These are phyloP conservation scores for Silene latifolia DNA, from an alignment of 148 eudicot genomes.

Conservation along the genomic window DNA sequence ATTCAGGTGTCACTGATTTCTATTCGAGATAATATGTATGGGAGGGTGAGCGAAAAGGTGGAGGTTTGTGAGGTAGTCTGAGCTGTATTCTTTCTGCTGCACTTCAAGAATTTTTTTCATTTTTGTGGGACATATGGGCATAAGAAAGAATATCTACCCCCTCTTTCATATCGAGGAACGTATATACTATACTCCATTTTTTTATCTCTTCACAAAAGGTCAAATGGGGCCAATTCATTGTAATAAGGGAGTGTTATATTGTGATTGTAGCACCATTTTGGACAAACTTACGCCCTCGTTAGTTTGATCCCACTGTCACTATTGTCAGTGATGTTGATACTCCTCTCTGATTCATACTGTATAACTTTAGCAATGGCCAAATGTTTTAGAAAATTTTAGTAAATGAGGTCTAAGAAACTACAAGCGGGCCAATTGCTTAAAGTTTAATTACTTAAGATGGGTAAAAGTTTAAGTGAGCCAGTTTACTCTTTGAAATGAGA, in stretches of 20 bases:
- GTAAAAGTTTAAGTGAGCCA: background rate
- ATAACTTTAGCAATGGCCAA: background rate
- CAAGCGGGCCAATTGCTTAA: background rate
- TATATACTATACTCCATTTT: background rate
- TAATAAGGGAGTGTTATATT: background rate
- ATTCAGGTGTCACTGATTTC: background rate
- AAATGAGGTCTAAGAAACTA: too few species aligned
- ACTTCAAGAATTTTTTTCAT: background rate
- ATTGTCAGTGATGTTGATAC: background rate
- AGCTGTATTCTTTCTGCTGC: background rate
- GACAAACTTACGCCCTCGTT: background rate
- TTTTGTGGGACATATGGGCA: background rate
- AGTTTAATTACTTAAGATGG: background rate
- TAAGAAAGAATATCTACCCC: background rate
- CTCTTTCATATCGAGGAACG: background rate
- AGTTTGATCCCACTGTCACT: background rate
- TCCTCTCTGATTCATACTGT: background rate
- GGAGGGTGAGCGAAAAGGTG: background rate
- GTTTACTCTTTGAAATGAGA: background rate
- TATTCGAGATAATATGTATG: background rate
- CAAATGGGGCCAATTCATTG: background rate
- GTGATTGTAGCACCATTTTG: background rate
- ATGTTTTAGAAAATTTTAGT: too few species aligned
- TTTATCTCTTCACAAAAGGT: background rate
- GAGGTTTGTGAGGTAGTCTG: background rate